Evolutionary conservation across 2,329 filamentous ascomycete genomes (phyloP), one percentile per base, ranked within the genome.

Genomic region (Colletotrichum orchidophilum): DNA sequence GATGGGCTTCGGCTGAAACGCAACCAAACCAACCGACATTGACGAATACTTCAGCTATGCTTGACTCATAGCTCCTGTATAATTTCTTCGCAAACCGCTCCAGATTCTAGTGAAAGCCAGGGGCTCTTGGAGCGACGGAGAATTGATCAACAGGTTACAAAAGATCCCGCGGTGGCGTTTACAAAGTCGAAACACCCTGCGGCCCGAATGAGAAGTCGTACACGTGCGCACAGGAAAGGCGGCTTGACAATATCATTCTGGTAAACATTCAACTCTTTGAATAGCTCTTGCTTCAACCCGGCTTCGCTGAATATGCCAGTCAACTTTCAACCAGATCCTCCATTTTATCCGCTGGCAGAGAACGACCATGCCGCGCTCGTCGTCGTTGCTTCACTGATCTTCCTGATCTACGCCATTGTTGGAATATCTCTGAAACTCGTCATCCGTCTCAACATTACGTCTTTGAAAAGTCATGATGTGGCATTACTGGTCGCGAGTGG

Each of bases 391-490:
- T 35, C 61, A 1, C 35, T 57, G n/a, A 33, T 64, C 8, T 64
- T 64, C 12, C 39, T 64, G 13, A 33, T 64, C 31, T 64, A 64
- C 27, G 61, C 50, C 31, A 24, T 57, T 8, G 26, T 64, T 12
- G 61, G 61, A 18, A 64, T 64, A n/a, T 29, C 24, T 15, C n/a
- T 64, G 0, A 64, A 64, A 24, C 61, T 64, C 9, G 46, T 64
- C 33, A 64, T 64, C 15, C 61, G 61, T 12, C 61, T 64, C 33
- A 64, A 64, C 26, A 64, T 64, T 24, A 64, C 50, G 12, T 64
- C 61, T 31, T 26, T 64, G 15, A 64, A 64, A 26, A 24, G 33
- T 1, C 50, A 64, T 33, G 61, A 64, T 33, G 24, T 64, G 31
- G 11, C 46, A 8, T 12, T 64, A 15, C 29, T 64, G 13, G 26